phyloP scores from a whole-genome alignment of 2,329 filamentous ascomycete species.

The Escovopsis sp. region DNA sequence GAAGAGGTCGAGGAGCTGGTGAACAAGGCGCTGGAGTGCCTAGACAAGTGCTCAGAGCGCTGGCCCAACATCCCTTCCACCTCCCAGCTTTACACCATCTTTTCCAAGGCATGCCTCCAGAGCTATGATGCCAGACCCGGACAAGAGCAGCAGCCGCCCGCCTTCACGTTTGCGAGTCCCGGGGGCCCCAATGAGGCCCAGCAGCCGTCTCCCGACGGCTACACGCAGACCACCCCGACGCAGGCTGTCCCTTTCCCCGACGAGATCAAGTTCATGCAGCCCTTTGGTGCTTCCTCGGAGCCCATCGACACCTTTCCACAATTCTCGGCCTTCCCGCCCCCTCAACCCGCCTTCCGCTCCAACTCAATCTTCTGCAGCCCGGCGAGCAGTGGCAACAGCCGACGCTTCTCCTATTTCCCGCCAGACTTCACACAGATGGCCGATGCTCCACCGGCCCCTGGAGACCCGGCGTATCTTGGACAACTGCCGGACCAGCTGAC shows the following conservation, averaged over 20 bases:
- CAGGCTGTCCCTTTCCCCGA: conserved; percentile 27
- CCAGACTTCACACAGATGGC: conserved; percentile 32
- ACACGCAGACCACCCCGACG: conserved; percentile 13
- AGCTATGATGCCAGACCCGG: conserved; percentile 54
- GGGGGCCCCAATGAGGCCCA: conserved; percentile 17
- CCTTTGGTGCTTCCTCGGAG: conserved; percentile 43
- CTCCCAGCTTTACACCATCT: conserved; percentile 70
- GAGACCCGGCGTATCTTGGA: conserved; percentile 20
- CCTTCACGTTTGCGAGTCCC: conserved; percentile 21
- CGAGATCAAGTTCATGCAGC: conserved; percentile 42
- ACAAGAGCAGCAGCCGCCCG: conserved; percentile 10
- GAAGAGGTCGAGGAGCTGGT: conserved; percentile 67
- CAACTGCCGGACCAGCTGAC: conserved; percentile 17
- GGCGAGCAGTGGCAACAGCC: conserved; percentile 36
- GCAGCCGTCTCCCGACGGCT: conserved; percentile 18
- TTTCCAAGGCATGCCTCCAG: conserved; percentile 73
- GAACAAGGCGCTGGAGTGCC: conserved; percentile 59
- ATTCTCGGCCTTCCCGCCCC: conserved; percentile 26
- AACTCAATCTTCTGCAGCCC: conserved; percentile 53
- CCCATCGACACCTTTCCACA: conserved; percentile 33
- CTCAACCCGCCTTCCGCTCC: conserved; percentile 45
- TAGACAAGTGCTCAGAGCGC: conserved; percentile 66
- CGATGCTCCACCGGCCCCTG: conserved; percentile 17
- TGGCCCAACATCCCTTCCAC: conserved; percentile 87
- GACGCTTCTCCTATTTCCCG: conserved; percentile 50